Percentiles rank a stretch among this genome's conserved stretches.
Conservation (phyloP, 352 stramenopile species). For the Globisporangium cederbergense region DNA sequence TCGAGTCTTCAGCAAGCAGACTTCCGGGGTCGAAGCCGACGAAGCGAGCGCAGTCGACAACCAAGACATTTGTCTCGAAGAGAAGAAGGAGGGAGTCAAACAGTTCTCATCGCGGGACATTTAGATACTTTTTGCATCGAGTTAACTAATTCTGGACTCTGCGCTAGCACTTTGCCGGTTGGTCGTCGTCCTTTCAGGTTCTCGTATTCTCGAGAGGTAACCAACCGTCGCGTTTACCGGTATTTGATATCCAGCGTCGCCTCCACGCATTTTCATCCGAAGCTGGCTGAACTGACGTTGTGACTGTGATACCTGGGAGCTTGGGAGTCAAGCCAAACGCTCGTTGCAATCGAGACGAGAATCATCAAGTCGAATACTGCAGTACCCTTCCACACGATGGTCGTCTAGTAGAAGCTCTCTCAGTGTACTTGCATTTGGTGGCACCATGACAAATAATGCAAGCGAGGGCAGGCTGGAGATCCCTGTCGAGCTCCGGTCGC, state of each 20-base stretch:
- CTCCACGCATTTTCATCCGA: not conserved
- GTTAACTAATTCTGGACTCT: not conserved
- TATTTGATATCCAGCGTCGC: not conserved
- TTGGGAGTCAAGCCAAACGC: not conserved
- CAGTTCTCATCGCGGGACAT: not conserved
- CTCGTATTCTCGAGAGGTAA: not conserved
- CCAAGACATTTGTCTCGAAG: not conserved
- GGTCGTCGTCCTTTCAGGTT: not conserved
- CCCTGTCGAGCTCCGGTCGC: conserved; percentile 30
- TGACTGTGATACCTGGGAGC: not conserved
- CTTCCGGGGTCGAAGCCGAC: not conserved
- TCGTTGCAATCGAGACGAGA: not conserved
- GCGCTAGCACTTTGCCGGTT: not conserved
- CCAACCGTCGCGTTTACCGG: not conserved
- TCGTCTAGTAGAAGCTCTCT: not conserved
- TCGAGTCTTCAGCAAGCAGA: conserved; percentile 23
- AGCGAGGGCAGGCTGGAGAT: conserved; percentile 26
- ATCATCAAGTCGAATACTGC: not conserved
- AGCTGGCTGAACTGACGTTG: not conserved
- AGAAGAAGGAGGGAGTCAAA: not conserved
- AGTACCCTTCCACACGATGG: not conserved
- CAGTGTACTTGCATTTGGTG: not conserved
- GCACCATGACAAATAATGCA: conserved; percentile 10
- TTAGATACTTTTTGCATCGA: not conserved
- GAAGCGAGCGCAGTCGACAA: not conserved